phyloP scores from a whole-genome alignment of 1,284 basidiomycete species.

The Bondarzewia mesenterica region DNA sequence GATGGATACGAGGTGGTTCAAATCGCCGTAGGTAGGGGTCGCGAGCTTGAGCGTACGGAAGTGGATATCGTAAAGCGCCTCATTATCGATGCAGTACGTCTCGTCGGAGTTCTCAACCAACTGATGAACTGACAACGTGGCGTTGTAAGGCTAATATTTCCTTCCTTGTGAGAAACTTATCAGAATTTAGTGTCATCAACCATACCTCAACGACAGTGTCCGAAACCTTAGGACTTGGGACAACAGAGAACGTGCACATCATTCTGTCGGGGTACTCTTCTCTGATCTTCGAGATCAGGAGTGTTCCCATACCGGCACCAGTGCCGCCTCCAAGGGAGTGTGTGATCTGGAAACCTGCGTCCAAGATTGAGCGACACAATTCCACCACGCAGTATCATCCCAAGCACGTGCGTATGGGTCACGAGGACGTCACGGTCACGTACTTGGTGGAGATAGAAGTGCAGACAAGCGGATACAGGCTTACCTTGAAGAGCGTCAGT shows the following conservation, averaged over 20 bases:
- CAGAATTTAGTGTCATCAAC: conserved; percentile 1
- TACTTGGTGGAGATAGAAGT: conserved; percentile 11
- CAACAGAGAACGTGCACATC: conserved; percentile 96
- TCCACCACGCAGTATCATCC: not conserved
- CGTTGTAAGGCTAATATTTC: conserved; percentile 78
- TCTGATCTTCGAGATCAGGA: conserved; percentile 85
- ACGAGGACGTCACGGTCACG: conserved; percentile 11
- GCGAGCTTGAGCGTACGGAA: conserved; percentile 93
- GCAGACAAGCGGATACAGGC: conserved; percentile 9
- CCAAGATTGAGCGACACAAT: not conserved
- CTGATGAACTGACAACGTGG: conserved; percentile 91
- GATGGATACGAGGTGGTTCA: conserved; percentile 94
- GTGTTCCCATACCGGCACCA: conserved; percentile 88
- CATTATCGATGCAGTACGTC: conserved; percentile 96
- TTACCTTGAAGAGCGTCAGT: conserved; percentile 93
- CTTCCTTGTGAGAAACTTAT: not conserved
- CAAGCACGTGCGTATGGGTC: conserved; percentile 13
- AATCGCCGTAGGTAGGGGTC: conserved; percentile 91
- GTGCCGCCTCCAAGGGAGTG: conserved; percentile 98
- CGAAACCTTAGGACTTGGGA: conserved; percentile 93
- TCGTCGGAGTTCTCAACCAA: conserved; percentile 95
- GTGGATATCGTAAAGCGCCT: conserved; percentile 97
- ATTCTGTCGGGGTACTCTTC: conserved; percentile 95
- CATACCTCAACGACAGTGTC: conserved; percentile 92
- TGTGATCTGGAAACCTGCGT: conserved; percentile 86